Percentiles rank a stretch among this genome's conserved stretches.
Conservation (phyloP, 768 basidiomycete genomes). For the Lactifluus subvellereus region DNA sequence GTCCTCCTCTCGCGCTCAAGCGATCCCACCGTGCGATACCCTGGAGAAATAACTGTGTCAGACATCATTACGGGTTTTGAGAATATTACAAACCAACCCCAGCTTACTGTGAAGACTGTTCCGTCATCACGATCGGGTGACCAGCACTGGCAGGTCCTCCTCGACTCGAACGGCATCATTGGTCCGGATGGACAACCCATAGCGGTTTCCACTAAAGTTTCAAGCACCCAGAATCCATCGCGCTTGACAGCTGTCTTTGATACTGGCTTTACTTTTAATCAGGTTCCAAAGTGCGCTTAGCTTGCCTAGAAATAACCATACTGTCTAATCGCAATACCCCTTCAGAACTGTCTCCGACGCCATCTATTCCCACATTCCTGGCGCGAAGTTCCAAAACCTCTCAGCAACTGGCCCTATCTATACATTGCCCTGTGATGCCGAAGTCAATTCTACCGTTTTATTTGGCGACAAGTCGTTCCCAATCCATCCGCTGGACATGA, state of each 20-base stretch:
- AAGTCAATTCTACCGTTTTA: slow-evolving; percentile 60
- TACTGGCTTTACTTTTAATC: slow-evolving; percentile 63
- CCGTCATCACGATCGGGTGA: slow-evolving; percentile 32
- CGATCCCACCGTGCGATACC: slow-evolving; percentile 46
- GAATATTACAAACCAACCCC: slow-evolving; percentile 45
- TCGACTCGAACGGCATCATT: slow-evolving; percentile 57
- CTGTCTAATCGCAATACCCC: slow-evolving; percentile 11
- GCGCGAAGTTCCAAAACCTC: slow-evolving; percentile 43
- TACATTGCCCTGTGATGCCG: slow-evolving; percentile 56
- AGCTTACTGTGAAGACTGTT: slow-evolving; percentile 43
- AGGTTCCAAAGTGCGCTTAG: slow-evolving; percentile 44
- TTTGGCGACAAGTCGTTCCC: slow-evolving; percentile 54
- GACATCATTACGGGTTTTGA: slow-evolving; percentile 48
- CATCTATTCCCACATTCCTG: slow-evolving; percentile 52
- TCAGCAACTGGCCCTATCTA: slow-evolving; percentile 43
- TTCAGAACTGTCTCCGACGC: slow-evolving; percentile 48
- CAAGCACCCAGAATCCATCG: slow-evolving; percentile 34
- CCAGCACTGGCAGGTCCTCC: slow-evolving; percentile 62
- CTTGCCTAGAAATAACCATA: slow-evolving; percentile 11
- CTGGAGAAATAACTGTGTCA: slow-evolving; percentile 59
- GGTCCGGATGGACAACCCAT: slow-evolving; percentile 55
- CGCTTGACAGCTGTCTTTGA: slow-evolving; percentile 61
- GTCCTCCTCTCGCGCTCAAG: slow-evolving; percentile 57
- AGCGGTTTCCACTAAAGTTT: slow-evolving; percentile 41
- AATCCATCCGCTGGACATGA: slow-evolving; percentile 62